Evolutionary conservation across 2,329 filamentous ascomycete genomes (phyloP).

Genomic region (Tothia fuscella): DNA sequence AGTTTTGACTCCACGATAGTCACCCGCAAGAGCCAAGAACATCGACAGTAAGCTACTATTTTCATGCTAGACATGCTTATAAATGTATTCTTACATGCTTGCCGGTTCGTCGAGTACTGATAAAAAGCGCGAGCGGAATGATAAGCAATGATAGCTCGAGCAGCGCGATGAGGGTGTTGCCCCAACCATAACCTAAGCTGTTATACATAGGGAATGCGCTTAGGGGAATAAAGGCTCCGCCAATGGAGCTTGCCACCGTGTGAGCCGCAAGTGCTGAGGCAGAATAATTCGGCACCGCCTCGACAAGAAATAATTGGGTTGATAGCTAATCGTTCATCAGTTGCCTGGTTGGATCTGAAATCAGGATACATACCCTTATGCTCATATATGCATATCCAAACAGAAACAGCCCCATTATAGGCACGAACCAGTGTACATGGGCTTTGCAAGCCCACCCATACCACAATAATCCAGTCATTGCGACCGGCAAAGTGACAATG

Average conservation of each 20-base stretch:
- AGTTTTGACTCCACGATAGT: too few species aligned
- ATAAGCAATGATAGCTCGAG: slow-evolving; percentile 17
- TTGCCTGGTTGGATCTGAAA: too few species aligned
- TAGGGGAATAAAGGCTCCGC: slow-evolving; percentile 28
- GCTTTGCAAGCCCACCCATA: slow-evolving; percentile 26
- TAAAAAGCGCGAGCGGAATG: slow-evolving; percentile 3
- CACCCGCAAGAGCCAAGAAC: too few species aligned
- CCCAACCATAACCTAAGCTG: slow-evolving; percentile 28
- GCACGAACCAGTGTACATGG: slow-evolving; percentile 24
- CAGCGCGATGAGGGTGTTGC: slow-evolving; percentile 27
- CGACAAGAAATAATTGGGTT: slow-evolving; percentile 27
- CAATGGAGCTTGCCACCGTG: slow-evolving; percentile 26
- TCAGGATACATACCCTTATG: slow-evolving; percentile 16
- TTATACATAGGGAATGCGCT: slow-evolving; percentile 27
- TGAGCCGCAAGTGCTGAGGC: slow-evolving; percentile 30
- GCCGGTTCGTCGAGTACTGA: not conserved
- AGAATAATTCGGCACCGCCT: slow-evolving; percentile 29
- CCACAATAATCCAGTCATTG: slow-evolving; percentile 24
- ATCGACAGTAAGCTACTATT: too few species aligned
- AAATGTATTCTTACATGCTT: not conserved
- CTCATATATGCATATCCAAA: slow-evolving; percentile 26
- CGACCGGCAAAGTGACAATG: slow-evolving; percentile 15
- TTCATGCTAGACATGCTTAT: too few species aligned
- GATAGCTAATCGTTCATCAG: slow-evolving; percentile 19
- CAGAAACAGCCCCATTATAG: slow-evolving; percentile 24